Conservation (phyloP, 2,329 filamentous ascomycete species). For the Pseudocercospora ulei region DNA sequence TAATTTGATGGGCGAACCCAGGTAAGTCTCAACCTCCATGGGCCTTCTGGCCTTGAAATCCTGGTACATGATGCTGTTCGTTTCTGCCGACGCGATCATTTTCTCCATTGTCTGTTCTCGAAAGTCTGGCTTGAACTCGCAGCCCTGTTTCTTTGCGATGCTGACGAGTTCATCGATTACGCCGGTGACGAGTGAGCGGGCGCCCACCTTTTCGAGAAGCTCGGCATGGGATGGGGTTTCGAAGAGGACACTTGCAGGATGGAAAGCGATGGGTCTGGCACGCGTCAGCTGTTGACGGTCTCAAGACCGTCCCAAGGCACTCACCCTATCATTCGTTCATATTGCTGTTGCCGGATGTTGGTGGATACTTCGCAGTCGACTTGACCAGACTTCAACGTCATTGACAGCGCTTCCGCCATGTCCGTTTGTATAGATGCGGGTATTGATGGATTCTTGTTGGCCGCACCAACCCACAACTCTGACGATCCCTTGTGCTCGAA, state of each 20-base stretch:
- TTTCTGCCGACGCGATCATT: slow-evolving; percentile 59
- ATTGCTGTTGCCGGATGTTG: slow-evolving; percentile 95
- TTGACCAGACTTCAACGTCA: slow-evolving; percentile 84
- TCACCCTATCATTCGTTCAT: slow-evolving; percentile 93
- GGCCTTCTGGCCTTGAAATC: slow-evolving; percentile 77
- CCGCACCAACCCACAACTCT: slow-evolving; percentile 87
- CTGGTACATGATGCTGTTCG: slow-evolving; percentile 90
- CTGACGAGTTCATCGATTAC: slow-evolving; percentile 74
- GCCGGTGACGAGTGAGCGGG: slow-evolving; percentile 63
- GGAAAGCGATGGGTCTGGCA: slow-evolving; percentile 72
- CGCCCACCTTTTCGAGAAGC: slow-evolving; percentile 74
- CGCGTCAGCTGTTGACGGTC: slow-evolving; percentile 1
- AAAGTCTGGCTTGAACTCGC: slow-evolving; percentile 66
- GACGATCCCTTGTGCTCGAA: slow-evolving; percentile 91
- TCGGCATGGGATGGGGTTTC: slow-evolving; percentile 70
- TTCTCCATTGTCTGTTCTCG: slow-evolving; percentile 71
- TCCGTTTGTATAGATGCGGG: slow-evolving; percentile 79
- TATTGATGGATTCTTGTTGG: slow-evolving; percentile 73
- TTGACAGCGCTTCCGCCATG: slow-evolving; percentile 90
- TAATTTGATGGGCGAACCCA: slow-evolving; percentile 84
- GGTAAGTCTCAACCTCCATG: slow-evolving; percentile 94
- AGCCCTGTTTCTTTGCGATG: slow-evolving; percentile 65
- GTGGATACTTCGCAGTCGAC: slow-evolving; percentile 89
- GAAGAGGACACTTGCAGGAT: slow-evolving; percentile 62
- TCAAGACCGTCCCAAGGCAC: slow-evolving; percentile 33